These are phyloP conservation scores for Globisporangium iwayamae DNA, from an alignment of 352 stramenopile species.

Conservation along the genomic window DNA sequence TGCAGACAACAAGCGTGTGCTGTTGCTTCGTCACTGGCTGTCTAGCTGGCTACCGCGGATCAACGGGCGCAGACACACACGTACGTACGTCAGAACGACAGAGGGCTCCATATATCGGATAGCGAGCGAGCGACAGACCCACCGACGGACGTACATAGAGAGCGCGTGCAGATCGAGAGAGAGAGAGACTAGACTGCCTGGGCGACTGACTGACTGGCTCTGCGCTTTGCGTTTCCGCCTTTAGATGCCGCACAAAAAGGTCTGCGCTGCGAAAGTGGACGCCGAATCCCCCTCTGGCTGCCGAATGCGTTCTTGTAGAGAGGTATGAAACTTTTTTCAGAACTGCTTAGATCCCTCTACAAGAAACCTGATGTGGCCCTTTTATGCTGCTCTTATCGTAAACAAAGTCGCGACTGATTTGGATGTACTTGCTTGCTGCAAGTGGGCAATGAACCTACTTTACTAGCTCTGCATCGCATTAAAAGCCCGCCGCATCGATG, in stretches of 20 bases:
- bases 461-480: too few species aligned
- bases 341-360: too few species aligned
- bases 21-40: not conserved
- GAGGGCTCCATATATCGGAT: not conserved
- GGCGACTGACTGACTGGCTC: conserved; percentile 5
- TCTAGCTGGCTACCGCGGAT: not conserved
- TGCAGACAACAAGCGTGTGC: not conserved
- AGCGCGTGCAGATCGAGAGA: conserved; percentile 4
- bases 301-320: not conserved
- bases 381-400: too few species aligned
- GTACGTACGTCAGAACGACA: not conserved
- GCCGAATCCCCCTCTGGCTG: too few species aligned
- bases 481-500: too few species aligned
- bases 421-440: too few species aligned
- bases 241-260: not conserved
- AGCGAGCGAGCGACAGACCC: not conserved
- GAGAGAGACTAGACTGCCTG: conserved; percentile 3
- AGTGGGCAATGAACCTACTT: too few species aligned
- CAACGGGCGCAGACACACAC: not conserved
- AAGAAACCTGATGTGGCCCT: too few species aligned
- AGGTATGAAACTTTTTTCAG: not conserved
- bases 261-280: too few species aligned
- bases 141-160: conserved; percentile 5
- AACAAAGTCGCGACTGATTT: too few species aligned
- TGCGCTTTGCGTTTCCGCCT: not conserved